Conservation (phyloP, 306 rosid genomes). For the Dryas drummondii region DNA sequence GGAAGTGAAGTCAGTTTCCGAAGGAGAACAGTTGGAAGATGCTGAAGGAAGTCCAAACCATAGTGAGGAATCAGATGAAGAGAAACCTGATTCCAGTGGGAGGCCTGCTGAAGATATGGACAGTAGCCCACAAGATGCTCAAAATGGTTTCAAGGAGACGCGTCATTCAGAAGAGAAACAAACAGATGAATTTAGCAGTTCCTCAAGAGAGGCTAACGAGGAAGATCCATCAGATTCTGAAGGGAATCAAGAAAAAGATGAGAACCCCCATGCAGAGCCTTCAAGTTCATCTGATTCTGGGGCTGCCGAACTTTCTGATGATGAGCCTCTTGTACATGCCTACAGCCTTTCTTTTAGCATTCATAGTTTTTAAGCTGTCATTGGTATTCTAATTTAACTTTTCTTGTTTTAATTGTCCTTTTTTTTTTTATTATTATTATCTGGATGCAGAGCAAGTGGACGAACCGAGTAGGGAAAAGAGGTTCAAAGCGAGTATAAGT, state of each 20-base stretch:
- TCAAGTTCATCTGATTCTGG: constrained; percentile 29
- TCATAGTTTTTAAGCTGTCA: neutral
- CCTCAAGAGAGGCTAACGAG: constrained; percentile 43
- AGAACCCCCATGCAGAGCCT: constrained; percentile 33
- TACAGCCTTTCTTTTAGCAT: constrained; percentile 17
- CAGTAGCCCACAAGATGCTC: constrained; percentile 38
- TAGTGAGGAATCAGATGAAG: constrained; percentile 51
- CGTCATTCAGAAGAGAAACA: constrained; percentile 52
- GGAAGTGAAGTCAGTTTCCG: constrained; percentile 49
- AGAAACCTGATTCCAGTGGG: constrained; percentile 42
- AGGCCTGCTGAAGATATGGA: constrained; percentile 43
- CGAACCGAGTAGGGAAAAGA: constrained; percentile 54
- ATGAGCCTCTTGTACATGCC: constrained; percentile 80
- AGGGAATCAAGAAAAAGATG: constrained; percentile 38
- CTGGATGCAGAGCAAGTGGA: constrained; percentile 76
- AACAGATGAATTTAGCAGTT: constrained; percentile 44
- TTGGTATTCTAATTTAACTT: neutral
- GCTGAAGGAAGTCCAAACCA: constrained; percentile 30
- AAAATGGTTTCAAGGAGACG: constrained; percentile 41
- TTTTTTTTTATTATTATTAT: neutral
- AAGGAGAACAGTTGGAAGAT: constrained; percentile 37
- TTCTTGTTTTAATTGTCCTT: neutral
- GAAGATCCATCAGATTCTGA: constrained; percentile 47
- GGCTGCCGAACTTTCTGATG: constrained; percentile 67
- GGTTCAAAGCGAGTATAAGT: constrained; percentile 37